Evolutionary conservation across 1,284 basidiomycete species (phyloP), one percentile per base, ranked within the genome.

Genomic region (Ceratobasidium sp.): DNA sequence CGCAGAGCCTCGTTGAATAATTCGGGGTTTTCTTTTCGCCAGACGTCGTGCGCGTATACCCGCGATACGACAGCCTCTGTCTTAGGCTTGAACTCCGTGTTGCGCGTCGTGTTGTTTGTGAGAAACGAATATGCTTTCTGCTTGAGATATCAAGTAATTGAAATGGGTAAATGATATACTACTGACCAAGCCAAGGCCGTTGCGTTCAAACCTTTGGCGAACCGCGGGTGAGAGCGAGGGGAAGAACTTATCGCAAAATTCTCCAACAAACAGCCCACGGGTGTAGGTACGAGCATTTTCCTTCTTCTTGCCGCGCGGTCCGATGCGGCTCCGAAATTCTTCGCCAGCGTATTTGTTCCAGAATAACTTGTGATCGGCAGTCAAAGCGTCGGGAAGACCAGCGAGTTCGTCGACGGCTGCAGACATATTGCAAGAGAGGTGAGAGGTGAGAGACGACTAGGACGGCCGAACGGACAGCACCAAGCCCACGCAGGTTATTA

Each of bases 201-300:
- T n/a, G n/a, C n/a, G n/a, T n/a, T n/a, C n/a, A n/a, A 33, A 33
- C 33, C 4, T 33, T 4, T 33, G 2, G 1, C 33, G 33, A 33
- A 2, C 33, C 2, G 33, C 33, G 33, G 28, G 33, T 12, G 58
- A 13, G 28, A 61, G n/a, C 1, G 13, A 18, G 12, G 67, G 49
- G 33, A 39, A 53, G 2, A 53, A n/a, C 28, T 69, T 28, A 15
- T 69, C 67, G 67, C 51, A 69, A 20, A 69, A 69, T 1, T 49
- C 28, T 6, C 13, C 49, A 10, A 69, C 1, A 10, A 69, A 55
- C 13, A 39, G 4, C 2, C 55, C 28, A 6, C 28, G 26, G 0
- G 67, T 55, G 13, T 28, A 69, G 4, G 49, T 55, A 1, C 28
- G 3, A 5, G 12, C 67, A 26, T 55, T 69, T 0, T 4, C 15